Evolutionary conservation across 108 stramenopile species (phyloP).

Genomic region (Skeletonema tropicum): DNA sequence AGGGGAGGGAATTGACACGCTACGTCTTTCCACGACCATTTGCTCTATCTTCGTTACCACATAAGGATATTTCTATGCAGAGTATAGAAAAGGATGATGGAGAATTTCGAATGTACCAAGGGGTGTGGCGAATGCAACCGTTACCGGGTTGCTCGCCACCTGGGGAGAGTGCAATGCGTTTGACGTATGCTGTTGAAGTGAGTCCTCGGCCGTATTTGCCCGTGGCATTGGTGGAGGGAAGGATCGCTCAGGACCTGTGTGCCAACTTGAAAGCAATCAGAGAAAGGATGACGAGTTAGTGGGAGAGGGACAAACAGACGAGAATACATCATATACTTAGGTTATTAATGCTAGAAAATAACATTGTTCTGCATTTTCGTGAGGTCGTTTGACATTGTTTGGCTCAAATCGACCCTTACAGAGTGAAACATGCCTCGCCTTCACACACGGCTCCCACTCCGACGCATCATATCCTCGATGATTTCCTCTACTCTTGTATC

Average conservation of each 20-base stretch:
- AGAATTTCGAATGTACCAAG: conserved; percentile 92
- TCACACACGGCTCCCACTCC: too few species aligned
- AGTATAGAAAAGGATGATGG: conserved; percentile 83
- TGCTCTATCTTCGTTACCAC: conserved; percentile 71
- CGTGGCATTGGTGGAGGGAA: conserved; percentile 80
- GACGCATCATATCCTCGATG: too few species aligned
- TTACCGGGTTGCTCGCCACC: conserved; percentile 81
- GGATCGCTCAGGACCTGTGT: conserved; percentile 85
- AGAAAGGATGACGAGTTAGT: conserved; percentile 30
- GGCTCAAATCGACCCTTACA: too few species aligned
- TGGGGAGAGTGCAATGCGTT: conserved; percentile 75
- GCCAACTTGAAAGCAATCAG: conserved; percentile 84
- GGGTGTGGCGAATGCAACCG: conserved; percentile 92
- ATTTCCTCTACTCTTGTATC: too few species aligned
- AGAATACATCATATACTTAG: too few species aligned
- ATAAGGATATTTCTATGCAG: conserved; percentile 91
- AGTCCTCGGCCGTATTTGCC: conserved; percentile 86
- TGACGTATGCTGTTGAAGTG: conserved; percentile 92
- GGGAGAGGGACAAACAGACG: not conserved
- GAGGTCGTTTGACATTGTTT: too few species aligned
- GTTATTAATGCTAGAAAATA: too few species aligned
- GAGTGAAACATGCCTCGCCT: too few species aligned
- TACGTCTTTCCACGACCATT: conserved; percentile 87
- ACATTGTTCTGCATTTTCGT: too few species aligned
- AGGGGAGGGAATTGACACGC: conserved; percentile 56